phyloP scores from a whole-genome alignment of 73 alveolate species.

The Paramecium primaurelia region DNA sequence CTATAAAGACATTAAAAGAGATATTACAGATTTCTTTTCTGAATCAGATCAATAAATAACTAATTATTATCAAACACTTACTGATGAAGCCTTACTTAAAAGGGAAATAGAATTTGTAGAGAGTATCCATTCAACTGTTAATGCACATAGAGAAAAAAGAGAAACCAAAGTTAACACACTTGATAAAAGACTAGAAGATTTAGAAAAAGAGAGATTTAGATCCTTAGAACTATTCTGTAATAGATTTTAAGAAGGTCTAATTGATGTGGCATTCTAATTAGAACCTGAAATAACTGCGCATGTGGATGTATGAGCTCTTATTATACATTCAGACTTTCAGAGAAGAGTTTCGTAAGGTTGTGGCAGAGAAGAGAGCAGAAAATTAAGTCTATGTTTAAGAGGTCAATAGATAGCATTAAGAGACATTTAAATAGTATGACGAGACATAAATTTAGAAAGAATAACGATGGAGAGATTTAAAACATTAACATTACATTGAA shows the following conservation, averaged over 20 bases:
- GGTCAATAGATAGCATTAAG: slow-evolving; percentile 30
- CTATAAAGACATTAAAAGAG: slow-evolving; percentile 54
- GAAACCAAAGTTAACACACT: slow-evolving; percentile 45
- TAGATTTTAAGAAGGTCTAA: slow-evolving; percentile 34
- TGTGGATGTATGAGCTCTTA: slow-evolving; percentile 8
- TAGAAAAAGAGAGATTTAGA: slow-evolving; percentile 54
- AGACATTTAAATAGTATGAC: slow-evolving; percentile 33
- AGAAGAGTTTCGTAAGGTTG: slow-evolving; percentile 12
- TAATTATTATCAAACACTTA: slow-evolving; percentile 26
- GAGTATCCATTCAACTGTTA: slow-evolving; percentile 4
- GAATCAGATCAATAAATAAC: slow-evolving; percentile 45
- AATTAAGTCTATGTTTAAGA: slow-evolving; percentile 45
- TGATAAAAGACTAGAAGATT: slow-evolving; percentile 48
- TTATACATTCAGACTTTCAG: slow-evolving; percentile 30
- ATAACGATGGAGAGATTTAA: slow-evolving; percentile 60
- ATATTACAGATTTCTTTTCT: slow-evolving; percentile 47
- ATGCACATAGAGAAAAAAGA: slow-evolving; percentile 29
- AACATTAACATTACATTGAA: slow-evolving; percentile 45
- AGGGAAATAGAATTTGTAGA: slow-evolving; percentile 59
- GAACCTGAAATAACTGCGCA: slow-evolving; percentile 52
- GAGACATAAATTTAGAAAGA: slow-evolving; percentile 28
- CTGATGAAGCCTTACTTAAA: slow-evolving; percentile 51
- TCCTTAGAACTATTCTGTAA: slow-evolving; percentile 53
- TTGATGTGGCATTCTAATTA: slow-evolving; percentile 57
- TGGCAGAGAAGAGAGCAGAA: slow-evolving; percentile 38